Evolutionary conservation across 805 yeast genomes (phyloP), one percentile per base, ranked within the genome.

Genomic region (Schwanniomyces yamadae): DNA sequence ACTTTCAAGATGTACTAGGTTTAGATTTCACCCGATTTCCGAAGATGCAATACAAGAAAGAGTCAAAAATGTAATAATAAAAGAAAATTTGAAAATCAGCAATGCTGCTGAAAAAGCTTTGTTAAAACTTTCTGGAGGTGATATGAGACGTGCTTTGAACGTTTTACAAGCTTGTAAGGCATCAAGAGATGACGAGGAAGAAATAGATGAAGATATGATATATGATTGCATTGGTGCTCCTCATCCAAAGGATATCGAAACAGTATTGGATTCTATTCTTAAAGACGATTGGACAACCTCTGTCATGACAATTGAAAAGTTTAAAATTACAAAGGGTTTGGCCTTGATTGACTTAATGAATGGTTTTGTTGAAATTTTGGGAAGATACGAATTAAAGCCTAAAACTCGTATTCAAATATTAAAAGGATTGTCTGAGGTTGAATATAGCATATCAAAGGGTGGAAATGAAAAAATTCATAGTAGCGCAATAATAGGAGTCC

Each of bases 171-270:
- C 98, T 0, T 87, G 98, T 59, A 77, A 84, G 43, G 90, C 96
- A 0, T 85, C 95, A 2, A 42, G 57, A 20, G 57, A 49, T 19
- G 70, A 55, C 6, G 63, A 62, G 3, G 78, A 75, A 33, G 61
- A 50, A 28, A 83, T 93, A 26, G 75, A 82, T 19, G 76, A 74
- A 20, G 80, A 78, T 36, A 82, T 85, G 80, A 81, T 93, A 23
- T 93, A 87, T 57, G 96, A 90, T 44, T 90, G 97, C 57, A 82
- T 93, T 21, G 99, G 99, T 2, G 90, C 95, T 1, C 98, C 99
- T 3, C 84, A 84, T 45, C 98, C 98, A 1, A 74, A 71, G 25
- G 96, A 90, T 47, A 73, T 93, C 16, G 84, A 84, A 49, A 67
- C 78, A 0, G 80, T 89, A 4, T 64, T 93, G 40, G 83, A 82